Evolutionary conservation across 73 alveolate species (phyloP), one percentile per base, ranked within the genome.

Genomic region (Symbiodinium pilosum): DNA sequence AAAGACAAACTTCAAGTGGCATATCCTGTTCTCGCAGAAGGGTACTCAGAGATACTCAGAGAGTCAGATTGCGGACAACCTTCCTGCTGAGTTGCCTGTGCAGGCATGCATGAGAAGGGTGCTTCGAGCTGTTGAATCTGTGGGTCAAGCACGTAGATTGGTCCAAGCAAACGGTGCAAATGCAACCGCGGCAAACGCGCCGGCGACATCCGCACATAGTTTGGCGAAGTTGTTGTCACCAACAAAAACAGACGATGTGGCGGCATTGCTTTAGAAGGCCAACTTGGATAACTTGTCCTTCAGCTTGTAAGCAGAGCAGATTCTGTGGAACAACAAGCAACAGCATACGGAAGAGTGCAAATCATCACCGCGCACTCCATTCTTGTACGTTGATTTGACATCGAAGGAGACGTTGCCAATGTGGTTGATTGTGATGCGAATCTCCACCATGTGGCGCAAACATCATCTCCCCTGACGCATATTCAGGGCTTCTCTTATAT

Each of bases 341-440:
- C 56, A 47, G 94, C 93, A 86, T 30, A 44, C 93, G 3, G 77
- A 86, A 14, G 83, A 86, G 34, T 52, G 94, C 59, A 86, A 86
- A 40, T 24, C 41, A 7, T 2, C 84, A 26, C 54, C 84, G 4
- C 32, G 54, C 11, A 30, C 73, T 4, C 59, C 93, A 4, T 86
- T 86, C 32, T 30, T 86, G 41, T 86, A 34, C 24, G 84, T 86
- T 14, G 93, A 86, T 43, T 43, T 86, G 24, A 86, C 93, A 3
- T 47, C 81, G 64, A 86, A 86, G 30, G 94, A 86, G 84, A 0
- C 94, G 32, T 41, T 86, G 32, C 84, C 83, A 7, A 86, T 52
- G 84, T 86, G 83, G 94, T 51, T 85, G 36, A 85, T n/a, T n/a
- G n/a, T n/a, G n/a, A n/a, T n/a, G n/a, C n/a, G n/a, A n/a, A n/a